Conservation (phyloP, 345 rosid species). For the Aegle marmelos region DNA sequence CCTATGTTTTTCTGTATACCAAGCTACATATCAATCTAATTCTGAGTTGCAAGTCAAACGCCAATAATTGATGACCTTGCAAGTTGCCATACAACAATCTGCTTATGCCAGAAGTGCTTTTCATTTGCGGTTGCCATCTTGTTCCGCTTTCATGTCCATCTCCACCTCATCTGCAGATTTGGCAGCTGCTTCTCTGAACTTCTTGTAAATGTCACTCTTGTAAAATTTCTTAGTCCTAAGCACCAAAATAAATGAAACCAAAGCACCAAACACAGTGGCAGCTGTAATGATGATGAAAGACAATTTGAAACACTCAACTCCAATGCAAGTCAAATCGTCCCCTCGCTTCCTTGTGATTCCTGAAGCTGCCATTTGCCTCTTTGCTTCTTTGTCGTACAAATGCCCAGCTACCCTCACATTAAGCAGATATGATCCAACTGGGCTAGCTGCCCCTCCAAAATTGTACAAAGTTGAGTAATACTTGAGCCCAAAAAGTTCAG, state of each 20-base stretch:
- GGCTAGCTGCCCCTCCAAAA: slow-evolving; percentile 60
- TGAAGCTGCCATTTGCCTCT: slow-evolving; percentile 37
- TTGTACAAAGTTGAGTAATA: slow-evolving; percentile 62
- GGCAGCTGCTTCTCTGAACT: slow-evolving; percentile 46
- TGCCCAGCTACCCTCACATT: slow-evolving; percentile 52
- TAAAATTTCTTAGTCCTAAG: slow-evolving; percentile 59
- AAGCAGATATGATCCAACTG: slow-evolving; percentile 56
- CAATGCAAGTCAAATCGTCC: slow-evolving; percentile 41
- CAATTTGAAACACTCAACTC: slow-evolving; percentile 49
- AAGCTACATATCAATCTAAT: not conserved
- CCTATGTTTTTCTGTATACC: too few relatives aligned
- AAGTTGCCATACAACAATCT: not conserved
- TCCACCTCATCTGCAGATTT: slow-evolving; percentile 31
- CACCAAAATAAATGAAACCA: slow-evolving; percentile 52
- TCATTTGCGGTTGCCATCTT: not conserved
- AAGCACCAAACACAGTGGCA: slow-evolving; percentile 45
- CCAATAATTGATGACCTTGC: not conserved
- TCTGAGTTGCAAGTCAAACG: not conserved
- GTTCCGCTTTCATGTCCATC: slow-evolving; percentile 18
- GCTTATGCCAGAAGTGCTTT: not conserved
- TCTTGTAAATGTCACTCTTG: slow-evolving; percentile 59
- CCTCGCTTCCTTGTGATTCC: slow-evolving; percentile 27
- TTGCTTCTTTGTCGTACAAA: slow-evolving; percentile 55
- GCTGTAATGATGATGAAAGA: slow-evolving; percentile 54
- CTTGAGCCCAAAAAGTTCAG: slow-evolving; percentile 62